Conservation (phyloP, 345 rosid genomes). For the Cardamine resedifolia region DNA sequence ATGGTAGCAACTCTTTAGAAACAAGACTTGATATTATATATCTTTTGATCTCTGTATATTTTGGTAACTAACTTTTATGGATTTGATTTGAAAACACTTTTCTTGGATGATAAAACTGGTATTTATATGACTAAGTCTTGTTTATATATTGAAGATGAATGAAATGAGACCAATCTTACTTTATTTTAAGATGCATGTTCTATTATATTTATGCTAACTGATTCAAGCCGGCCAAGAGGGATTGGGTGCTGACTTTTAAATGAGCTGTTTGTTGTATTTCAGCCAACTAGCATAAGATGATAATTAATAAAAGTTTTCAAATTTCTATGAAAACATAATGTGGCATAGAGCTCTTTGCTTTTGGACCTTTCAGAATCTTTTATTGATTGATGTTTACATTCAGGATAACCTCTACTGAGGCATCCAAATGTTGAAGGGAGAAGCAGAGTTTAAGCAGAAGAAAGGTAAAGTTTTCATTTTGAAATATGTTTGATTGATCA, state of each 20-base stretch:
- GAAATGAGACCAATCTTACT: slow-evolving; percentile 8
- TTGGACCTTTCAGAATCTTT: slow-evolving; percentile 17
- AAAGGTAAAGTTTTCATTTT: slow-evolving; percentile 20
- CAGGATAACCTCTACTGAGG: slow-evolving; percentile 35
- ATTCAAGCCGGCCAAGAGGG: slow-evolving; percentile 36
- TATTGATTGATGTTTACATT: slow-evolving; percentile 25
- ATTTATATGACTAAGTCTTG: not conserved
- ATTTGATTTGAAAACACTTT: slow-evolving; percentile 3
- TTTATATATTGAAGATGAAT: slow-evolving; percentile 4
- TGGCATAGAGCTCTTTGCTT: slow-evolving; percentile 24
- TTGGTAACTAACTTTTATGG: not conserved
- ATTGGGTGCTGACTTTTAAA: slow-evolving; percentile 26
- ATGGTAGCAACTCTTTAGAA: slow-evolving; percentile 34
- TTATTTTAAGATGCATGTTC: slow-evolving; percentile 17
- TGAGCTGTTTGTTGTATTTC: slow-evolving; percentile 30
- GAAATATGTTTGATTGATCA: not conserved
- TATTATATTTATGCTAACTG: slow-evolving; percentile 20
- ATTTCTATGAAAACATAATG: slow-evolving; percentile 33
- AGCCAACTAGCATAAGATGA: slow-evolving; percentile 26
- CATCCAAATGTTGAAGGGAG: slow-evolving; percentile 35
- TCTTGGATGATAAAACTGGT: slow-evolving; percentile 16
- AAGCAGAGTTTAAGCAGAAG: slow-evolving; percentile 27
- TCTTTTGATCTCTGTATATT: slow-evolving; percentile 6
- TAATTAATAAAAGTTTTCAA: not conserved
- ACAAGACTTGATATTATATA: slow-evolving; percentile 1